Evolutionary conservation across 768 basidiomycete species (phyloP), one percentile per base, ranked within the genome.

Genomic region (Kwoniella sp.): DNA sequence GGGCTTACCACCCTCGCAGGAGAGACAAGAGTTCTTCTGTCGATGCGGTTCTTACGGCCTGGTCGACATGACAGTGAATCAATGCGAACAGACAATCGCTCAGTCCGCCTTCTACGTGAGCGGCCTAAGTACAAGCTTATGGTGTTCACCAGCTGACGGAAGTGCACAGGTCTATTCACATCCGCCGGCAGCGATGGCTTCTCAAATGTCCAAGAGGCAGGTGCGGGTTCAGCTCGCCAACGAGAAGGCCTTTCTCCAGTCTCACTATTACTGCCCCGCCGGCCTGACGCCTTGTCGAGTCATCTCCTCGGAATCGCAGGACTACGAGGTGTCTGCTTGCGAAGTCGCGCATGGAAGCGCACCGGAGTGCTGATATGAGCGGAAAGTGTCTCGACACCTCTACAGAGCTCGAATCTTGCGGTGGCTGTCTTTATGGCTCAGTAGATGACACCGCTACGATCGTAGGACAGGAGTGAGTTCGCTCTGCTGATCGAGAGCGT

Each of bases 271-370:
- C 25, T 50, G 49, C 23, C 49, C 49, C 3, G 31, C 28, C 9
- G 49, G 49, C 15, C 34, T 33, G n/a, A 50, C 49, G 31, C 39
- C 49, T 31, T 50, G 49, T 37, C 25, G 26, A 5, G 31, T 50
- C n/a, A n/a, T n/a, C n/a, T n/a, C n/a, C n/a, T n/a, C n/a, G n/a
- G n/a, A n/a, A n/a, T n/a, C n/a, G n/a, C n/a, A n/a, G n/a, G n/a
- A n/a, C n/a, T 51, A 51, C 11, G 50, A 51, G 25, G 50, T 51
- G n/a, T n/a, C n/a, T n/a, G n/a, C n/a, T n/a, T n/a, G n/a, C n/a
- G n/a, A n/a, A n/a, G n/a, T n/a, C n/a, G n/a, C n/a, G n/a, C n/a
- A n/a, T n/a, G n/a, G n/a, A n/a, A n/a, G n/a, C n/a, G n/a, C n/a
- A n/a, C n/a, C n/a, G n/a, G n/a, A n/a, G n/a, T 36, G 34, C 19